These are phyloP conservation scores for Scenedesmus sp. DNA, from an alignment of 163 green algal species.

Conservation along the genomic window DNA sequence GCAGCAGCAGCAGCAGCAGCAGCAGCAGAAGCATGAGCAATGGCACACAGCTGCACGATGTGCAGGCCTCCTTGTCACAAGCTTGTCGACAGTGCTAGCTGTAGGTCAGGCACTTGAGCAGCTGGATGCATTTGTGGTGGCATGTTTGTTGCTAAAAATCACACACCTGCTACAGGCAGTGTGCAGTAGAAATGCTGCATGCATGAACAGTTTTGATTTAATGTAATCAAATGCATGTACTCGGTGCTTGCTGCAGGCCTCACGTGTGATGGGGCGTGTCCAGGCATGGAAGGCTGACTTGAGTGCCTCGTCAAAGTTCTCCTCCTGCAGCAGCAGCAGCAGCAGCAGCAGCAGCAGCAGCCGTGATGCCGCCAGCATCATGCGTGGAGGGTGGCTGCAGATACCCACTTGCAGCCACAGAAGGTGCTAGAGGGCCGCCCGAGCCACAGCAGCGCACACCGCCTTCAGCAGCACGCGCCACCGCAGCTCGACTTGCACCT, in stretches of 20 bases:
- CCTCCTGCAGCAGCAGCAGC: slow-evolving; percentile 70
- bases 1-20: slow-evolving; percentile 5
- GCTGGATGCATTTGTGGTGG: too few species aligned
- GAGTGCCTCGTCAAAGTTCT: slow-evolving; percentile 95
- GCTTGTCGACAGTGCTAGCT: too few species aligned
- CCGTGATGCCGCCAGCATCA: too few species aligned
- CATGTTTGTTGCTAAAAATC: too few species aligned
- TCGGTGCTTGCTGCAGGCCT: slow-evolving; percentile 39
- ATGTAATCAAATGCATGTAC: background rate
- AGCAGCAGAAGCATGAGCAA: background rate
- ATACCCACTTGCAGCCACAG: too few species aligned
- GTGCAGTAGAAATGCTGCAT: too few species aligned
- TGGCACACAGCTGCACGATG: background rate
- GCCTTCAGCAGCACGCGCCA: background rate
- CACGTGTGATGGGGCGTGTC: slow-evolving; percentile 74
- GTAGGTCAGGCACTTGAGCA: too few species aligned
- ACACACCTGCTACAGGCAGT: too few species aligned
- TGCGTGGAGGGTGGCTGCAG: too few species aligned
- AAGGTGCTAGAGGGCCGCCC: too few species aligned
- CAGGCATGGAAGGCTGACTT: slow-evolving; percentile 87
- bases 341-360: background rate
- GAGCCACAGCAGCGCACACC: background rate
- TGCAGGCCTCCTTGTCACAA: too few species aligned
- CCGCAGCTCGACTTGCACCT: background rate
- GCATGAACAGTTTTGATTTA: too few species aligned